Base-by-base conservation (phyloP, 2,329 filamentous ascomycete species). In the Myriosclerotinia scirpicola region DNA sequence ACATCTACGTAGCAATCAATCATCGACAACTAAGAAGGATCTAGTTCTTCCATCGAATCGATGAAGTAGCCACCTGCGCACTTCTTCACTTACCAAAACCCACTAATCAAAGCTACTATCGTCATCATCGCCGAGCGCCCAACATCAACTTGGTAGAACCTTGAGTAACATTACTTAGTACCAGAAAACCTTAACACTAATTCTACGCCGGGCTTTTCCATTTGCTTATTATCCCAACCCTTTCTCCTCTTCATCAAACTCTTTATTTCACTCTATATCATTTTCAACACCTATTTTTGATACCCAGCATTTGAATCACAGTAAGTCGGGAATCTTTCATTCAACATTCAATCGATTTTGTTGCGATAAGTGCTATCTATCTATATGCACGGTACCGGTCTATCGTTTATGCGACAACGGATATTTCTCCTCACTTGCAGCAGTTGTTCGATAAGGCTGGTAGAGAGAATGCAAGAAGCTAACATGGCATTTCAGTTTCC, bases 401-500 rank as follows among this genome's bases (percentile, higher is more conserved):
- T 7, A 42, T 50, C n/a, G n/a, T 44, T 60, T 26, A 44, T 60
- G 15, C 30, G 14, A 60, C 12, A 14, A 38, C 8, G 42, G 20
- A 17, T 5, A 38, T 48, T 50, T 36, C n/a, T 7, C 56, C 42
- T 50, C 17, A 22, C 42, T 48, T 46, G 44, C 5, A 34, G 14
- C 58, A 60, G 26, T 50, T 50, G 14, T 36, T 22, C 42, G 20
- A 60, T 38, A 15, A 15, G 30, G 42, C 56, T 38, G 30, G 30
- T 11, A 50, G 8, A 26, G 56, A 50, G 44, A 50, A 60, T 50
- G 30, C 9, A 7, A 17, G 58, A 60, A n/a, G 44, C 58, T 60
- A 34, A 34, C 58, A 60, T 50, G 30, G 30, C 20, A 38, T 26
- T 60, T 20, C 3, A 60, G 58, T 60, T 60, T 20, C n/a, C 58